These are phyloP conservation scores for Wickerhamiella alocasiicola DNA, from an alignment of 805 yeast species.

Conservation along the genomic window DNA sequence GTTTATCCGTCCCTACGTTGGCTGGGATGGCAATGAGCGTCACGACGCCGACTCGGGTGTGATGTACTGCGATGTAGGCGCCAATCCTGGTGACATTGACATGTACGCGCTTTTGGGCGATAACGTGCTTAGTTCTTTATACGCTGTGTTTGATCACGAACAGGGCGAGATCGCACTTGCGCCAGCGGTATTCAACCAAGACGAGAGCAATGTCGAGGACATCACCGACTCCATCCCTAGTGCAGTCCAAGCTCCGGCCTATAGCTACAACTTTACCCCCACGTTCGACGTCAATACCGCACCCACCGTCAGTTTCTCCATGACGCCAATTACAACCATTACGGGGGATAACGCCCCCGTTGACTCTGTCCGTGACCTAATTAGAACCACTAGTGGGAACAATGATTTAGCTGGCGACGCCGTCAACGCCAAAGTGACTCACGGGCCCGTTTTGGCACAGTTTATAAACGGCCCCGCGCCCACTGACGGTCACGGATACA, in stretches of 20 bases:
- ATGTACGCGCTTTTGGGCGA: constrained; percentile 45
- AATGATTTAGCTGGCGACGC: neutral
- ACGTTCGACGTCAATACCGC: constrained; percentile 8
- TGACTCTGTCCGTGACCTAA: neutral
- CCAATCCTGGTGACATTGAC: constrained; percentile 21
- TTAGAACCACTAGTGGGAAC: neutral
- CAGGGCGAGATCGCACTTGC: constrained; percentile 45
- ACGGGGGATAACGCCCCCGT: no score
- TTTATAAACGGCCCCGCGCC: neutral
- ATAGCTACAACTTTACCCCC: constrained; percentile 7
- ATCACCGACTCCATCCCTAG: constrained; percentile 24
- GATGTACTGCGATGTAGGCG: constrained; percentile 17
- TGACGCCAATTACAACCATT: constrained; percentile 1
- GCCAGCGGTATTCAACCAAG: constrained; percentile 27
- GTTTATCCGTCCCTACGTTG: constrained; percentile 12
- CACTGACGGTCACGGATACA: neutral
- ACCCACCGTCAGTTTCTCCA: constrained; percentile 2
- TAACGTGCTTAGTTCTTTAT: constrained; percentile 49
- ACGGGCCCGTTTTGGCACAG: neutral
- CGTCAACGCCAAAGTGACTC: neutral
- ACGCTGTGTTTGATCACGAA: constrained; percentile 58
- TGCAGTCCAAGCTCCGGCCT: neutral
- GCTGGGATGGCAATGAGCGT: constrained; percentile 12
- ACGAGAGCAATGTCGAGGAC: constrained; percentile 21
- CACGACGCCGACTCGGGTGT: constrained; percentile 28